Conservation (phyloP, 495 filamentous ascomycete species). For the Evansstolkia leycettana region DNA sequence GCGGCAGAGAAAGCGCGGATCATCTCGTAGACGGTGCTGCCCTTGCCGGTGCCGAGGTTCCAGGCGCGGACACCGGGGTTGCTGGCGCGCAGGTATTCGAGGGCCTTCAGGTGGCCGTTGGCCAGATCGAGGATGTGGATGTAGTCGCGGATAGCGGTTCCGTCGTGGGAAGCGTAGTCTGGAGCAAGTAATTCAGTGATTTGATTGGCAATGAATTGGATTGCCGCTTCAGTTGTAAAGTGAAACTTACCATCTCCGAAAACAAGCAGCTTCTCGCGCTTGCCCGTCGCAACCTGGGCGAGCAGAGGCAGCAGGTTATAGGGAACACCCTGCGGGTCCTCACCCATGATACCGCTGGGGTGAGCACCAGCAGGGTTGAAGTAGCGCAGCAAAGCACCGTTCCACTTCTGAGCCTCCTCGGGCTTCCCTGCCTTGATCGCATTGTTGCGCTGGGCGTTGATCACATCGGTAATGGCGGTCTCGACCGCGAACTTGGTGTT, state of each 20-base stretch:
- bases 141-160: conserved; percentile 68
- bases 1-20: conserved; percentile 84
- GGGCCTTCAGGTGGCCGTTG: conserved; percentile 76
- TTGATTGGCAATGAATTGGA: not conserved
- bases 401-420: conserved; percentile 64
- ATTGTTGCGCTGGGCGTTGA: conserved; percentile 78
- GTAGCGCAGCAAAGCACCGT: conserved; percentile 85
- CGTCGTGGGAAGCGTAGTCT: conserved; percentile 87
- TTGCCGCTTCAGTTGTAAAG: not conserved
- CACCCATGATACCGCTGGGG: conserved; percentile 94
- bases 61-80: conserved; percentile 90
- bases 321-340: conserved; percentile 90
- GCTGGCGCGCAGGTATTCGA: conserved; percentile 80
- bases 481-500: conserved; percentile 90
- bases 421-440: conserved; percentile 65
- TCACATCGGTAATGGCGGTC: conserved; percentile 77
- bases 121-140: conserved; percentile 86
- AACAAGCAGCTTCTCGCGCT: conserved; percentile 85
- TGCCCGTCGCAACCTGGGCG: conserved; percentile 90
- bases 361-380: conserved; percentile 97
- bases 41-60: conserved; percentile 94
- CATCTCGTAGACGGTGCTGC: conserved; percentile 94
- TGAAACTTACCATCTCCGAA: conserved; percentile 73
- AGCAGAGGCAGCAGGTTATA: conserved; percentile 92
- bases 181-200: conserved; percentile 5